Evolutionary conservation across 345 rosid species (phyloP).

Genomic region (Ceriops zippeliana): DNA sequence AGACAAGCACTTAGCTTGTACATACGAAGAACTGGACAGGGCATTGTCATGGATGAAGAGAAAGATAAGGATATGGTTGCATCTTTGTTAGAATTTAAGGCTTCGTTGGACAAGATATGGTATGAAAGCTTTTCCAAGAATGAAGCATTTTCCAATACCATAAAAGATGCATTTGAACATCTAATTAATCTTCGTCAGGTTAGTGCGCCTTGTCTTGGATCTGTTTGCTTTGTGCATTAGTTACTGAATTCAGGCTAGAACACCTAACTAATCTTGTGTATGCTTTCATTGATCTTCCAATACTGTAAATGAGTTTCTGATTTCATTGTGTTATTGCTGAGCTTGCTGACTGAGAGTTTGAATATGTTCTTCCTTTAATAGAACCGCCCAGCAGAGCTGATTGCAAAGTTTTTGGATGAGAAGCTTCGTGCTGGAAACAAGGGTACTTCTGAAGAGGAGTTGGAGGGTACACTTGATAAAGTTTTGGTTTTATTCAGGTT

Average conservation of each 20-base stretch:
- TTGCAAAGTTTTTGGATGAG: slow-evolving; percentile 96
- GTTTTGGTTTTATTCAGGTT: slow-evolving; percentile 96
- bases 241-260: too few relatives aligned
- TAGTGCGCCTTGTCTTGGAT: slow-evolving; percentile 13
- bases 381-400: slow-evolving; percentile 98
- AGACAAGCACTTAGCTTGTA: slow-evolving; percentile 79
- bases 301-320: background rate
- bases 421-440: slow-evolving; percentile 99
- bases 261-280: too few relatives aligned
- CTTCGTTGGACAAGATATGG: slow-evolving; percentile 83
- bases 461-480: slow-evolving; percentile 95
- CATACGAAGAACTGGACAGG: slow-evolving; percentile 78
- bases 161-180: slow-evolving; percentile 94
- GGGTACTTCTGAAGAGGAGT: slow-evolving; percentile 99
- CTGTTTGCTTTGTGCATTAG: background rate
- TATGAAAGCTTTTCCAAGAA: slow-evolving; percentile 91
- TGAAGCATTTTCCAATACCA: slow-evolving; percentile 80
- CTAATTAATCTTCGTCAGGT: slow-evolving; percentile 98
- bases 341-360: slow-evolving; percentile 15
- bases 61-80: slow-evolving; percentile 97
- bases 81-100: slow-evolving; percentile 82
- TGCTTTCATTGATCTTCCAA: too few relatives aligned
- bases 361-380: slow-evolving; percentile 32
- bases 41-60: slow-evolving; percentile 92
- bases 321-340: background rate